Conservation (phyloP, 1,284 basidiomycete genomes). For the Testicularia cyperi region DNA sequence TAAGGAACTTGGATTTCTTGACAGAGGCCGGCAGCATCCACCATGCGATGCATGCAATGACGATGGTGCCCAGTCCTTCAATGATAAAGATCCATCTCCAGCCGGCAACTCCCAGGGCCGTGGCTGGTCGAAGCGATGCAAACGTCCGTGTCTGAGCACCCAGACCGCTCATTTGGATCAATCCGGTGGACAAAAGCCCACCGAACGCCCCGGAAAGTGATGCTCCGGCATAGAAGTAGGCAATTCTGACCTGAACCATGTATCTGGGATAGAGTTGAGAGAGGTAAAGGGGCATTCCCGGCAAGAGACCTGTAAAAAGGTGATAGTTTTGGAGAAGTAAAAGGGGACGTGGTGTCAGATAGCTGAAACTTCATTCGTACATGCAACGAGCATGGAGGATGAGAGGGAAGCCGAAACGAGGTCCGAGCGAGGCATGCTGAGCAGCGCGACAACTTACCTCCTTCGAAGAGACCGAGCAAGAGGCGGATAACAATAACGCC, state of each 20-base stretch:
- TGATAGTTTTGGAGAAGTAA: too few species aligned
- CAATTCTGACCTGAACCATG: slow-evolving; percentile 27
- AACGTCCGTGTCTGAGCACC: slow-evolving; percentile 59
- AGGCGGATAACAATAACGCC: slow-evolving; percentile 67
- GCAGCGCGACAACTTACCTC: slow-evolving; percentile 61
- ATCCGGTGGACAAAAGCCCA: slow-evolving; percentile 64
- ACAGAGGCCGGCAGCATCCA: slow-evolving; percentile 68
- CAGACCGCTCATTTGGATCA: slow-evolving; percentile 68
- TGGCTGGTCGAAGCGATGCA: slow-evolving; percentile 4
- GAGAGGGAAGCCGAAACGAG: too few species aligned
- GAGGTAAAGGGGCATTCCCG: slow-evolving; percentile 16
- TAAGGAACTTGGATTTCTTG: slow-evolving; percentile 65
- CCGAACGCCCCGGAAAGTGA: slow-evolving; percentile 58
- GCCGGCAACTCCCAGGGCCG: slow-evolving; percentile 40
- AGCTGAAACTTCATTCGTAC: too few species aligned
- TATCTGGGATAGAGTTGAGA: slow-evolving; percentile 30
- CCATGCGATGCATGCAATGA: slow-evolving; percentile 65
- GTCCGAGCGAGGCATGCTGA: slow-evolving; percentile 63
- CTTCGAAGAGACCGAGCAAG: slow-evolving; percentile 59
- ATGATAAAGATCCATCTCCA: slow-evolving; percentile 68
- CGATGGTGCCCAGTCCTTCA: slow-evolving; percentile 66
- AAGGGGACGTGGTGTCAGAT: too few species aligned
- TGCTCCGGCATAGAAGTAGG: slow-evolving; percentile 34
- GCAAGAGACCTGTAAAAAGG: slow-evolving; percentile 7
- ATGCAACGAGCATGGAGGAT: too few species aligned